These are phyloP conservation scores for Trichophyton benhamiae DNA, from an alignment of 2,329 filamentous ascomycete species.

Conservation along the genomic window DNA sequence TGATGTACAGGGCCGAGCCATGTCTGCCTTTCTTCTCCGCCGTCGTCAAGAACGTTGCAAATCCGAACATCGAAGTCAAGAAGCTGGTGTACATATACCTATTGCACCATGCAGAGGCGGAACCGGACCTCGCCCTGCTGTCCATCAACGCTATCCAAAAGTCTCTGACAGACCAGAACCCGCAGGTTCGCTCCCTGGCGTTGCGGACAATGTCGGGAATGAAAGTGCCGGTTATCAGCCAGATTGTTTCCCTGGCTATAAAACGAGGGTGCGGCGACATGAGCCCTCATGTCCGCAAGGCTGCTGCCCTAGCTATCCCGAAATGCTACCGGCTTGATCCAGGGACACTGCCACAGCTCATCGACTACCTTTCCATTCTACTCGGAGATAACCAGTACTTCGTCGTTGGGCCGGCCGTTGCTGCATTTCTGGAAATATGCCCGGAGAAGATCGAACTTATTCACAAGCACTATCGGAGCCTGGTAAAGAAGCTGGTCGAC, in stretches of 20 bases:
- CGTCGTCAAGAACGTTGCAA: conserved; percentile 94
- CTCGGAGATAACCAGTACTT: conserved; percentile 90
- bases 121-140: conserved; percentile 85
- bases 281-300: conserved; percentile 85
- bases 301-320: conserved; percentile 83
- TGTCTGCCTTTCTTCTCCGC: conserved; percentile 93
- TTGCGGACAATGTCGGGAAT: conserved; percentile 96
- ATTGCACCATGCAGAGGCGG: conserved; percentile 88
- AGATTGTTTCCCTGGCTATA: conserved; percentile 91
- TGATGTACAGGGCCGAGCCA: conserved; percentile 87
- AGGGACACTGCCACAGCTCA: conserved; percentile 66
- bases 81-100: conserved; percentile 98
- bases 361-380: conserved; percentile 66
- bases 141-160: conserved; percentile 99
- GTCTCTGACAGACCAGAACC: conserved; percentile 82
- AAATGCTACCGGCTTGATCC: conserved; percentile 92
- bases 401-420: conserved; percentile 86
- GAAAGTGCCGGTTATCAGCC: conserved; percentile 90
- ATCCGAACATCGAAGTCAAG: conserved; percentile 85
- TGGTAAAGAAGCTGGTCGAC: conserved; percentile 85
- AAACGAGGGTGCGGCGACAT: conserved; percentile 89
- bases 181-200: conserved; percentile 80
- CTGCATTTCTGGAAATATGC: conserved; percentile 78
- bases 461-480: conserved; percentile 72
- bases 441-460: conserved; percentile 78